Percentiles rank a stretch among this genome's conserved stretches.
phyloP scores from a whole-genome alignment of 2,329 filamentous ascomycete genomes.

The Colletotrichum sojae region DNA sequence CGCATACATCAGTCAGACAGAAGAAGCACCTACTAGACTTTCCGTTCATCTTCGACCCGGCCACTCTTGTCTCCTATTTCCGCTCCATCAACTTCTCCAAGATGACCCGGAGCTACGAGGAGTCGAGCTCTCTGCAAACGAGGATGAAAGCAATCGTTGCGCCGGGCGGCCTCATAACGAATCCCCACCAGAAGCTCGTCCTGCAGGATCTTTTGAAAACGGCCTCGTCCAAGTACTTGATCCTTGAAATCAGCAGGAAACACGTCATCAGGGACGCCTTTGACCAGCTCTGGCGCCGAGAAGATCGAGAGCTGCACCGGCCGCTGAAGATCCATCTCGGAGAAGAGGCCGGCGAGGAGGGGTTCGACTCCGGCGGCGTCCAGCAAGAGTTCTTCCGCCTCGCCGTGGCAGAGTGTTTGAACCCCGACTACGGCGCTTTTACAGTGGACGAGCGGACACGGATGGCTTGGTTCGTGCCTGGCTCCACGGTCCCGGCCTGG shows the following conservation, averaged over 20 bases:
- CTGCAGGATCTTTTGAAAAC: conserved; percentile 75
- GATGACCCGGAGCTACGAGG: conserved; percentile 86
- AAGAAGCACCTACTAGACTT: conserved; percentile 83
- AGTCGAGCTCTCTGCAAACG: conserved; percentile 71
- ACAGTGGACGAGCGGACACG: conserved; percentile 81
- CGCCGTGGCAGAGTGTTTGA: conserved; percentile 83
- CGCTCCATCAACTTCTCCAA: conserved; percentile 87
- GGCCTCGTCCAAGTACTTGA: conserved; percentile 78
- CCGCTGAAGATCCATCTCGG: conserved; percentile 92
- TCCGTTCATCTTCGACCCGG: conserved; percentile 82
- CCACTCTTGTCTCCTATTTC: conserved; percentile 85
- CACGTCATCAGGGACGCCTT: conserved; percentile 81
- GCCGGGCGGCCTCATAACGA: conserved; percentile 68
- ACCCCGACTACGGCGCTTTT: conserved; percentile 85
- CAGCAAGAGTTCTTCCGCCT: conserved; percentile 97
- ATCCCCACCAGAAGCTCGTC: conserved; percentile 71
- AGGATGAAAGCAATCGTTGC: conserved; percentile 70
- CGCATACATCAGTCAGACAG: conserved; percentile 72
- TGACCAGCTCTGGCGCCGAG: conserved; percentile 90
- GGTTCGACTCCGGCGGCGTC: conserved; percentile 93
- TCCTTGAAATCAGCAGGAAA: conserved; percentile 77
- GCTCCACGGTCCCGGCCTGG: conserved; percentile 85
- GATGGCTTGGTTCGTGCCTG: conserved; percentile 90
- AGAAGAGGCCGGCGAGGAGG: conserved; percentile 86
- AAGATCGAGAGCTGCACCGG: conserved; percentile 84